Conservation (phyloP, 305 asterid genomes). For the Caryopteris hybrid region DNA sequence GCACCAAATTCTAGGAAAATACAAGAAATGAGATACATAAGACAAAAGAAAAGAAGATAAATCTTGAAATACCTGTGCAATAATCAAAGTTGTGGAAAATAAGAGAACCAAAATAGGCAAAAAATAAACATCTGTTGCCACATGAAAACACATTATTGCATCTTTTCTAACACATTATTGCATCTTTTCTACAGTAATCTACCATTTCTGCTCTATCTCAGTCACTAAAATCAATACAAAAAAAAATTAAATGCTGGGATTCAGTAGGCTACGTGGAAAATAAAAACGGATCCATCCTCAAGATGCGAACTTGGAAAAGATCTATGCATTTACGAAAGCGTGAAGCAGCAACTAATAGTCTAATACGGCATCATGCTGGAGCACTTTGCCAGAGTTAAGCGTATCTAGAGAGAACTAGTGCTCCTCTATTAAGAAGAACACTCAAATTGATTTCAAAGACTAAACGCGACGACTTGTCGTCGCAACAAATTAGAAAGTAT, state of each 20-base stretch:
- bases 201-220: neutral
- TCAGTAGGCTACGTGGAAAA: neutral
- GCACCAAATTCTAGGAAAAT: constrained; percentile 6
- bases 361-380: neutral
- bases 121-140: neutral
- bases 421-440: neutral
- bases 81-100: neutral
- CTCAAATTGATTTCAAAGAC: neutral
- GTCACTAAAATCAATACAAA: neutral
- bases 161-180: neutral
- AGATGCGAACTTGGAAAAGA: neutral
- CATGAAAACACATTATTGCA: neutral
- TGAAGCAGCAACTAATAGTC: neutral
- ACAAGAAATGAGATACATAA: neutral
- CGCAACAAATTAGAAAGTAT: neutral
- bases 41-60: neutral
- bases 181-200: neutral
- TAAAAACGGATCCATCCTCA: neutral
- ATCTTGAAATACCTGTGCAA: neutral
- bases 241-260: neutral
- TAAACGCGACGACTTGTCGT: neutral
- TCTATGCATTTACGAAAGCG: neutral
- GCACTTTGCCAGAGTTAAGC: neutral
- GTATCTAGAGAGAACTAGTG: neutral
- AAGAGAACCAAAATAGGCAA: neutral